Conservation (phyloP, 768 basidiomycete species). For the Kwoniella botswanensis region DNA sequence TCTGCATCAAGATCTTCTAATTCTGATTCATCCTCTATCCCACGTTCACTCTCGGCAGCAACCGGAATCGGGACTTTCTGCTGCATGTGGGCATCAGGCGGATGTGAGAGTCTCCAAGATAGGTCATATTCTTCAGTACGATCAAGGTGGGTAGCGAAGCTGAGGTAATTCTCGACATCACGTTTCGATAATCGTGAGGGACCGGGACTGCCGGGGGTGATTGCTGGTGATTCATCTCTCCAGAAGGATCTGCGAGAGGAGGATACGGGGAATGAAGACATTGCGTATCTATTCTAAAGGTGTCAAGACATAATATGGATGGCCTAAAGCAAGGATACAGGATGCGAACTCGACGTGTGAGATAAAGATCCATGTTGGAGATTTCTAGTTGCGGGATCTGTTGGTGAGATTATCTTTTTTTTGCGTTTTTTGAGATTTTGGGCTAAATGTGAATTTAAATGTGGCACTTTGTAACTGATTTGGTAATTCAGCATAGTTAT, state of each 20-base stretch:
- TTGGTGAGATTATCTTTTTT: not conserved
- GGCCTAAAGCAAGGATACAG: no score
- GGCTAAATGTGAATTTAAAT: not conserved
- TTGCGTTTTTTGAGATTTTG: not conserved
- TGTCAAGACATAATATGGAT: no score
- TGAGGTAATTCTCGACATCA: not conserved
- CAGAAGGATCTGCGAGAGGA: not conserved
- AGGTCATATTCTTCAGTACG: not conserved
- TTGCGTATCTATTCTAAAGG: not conserved
- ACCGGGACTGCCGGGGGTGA: not conserved
- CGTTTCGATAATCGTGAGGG: not conserved
- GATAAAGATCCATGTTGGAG: no score
- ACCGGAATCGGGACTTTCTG: not conserved
- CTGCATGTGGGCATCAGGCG: not conserved
- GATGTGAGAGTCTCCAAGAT: not conserved
- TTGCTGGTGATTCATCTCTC: not conserved
- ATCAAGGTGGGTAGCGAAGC: not conserved
- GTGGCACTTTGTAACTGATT: not conserved
- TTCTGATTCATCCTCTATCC: not conserved
- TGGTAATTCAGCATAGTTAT: no score
- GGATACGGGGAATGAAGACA: slow-evolving; percentile 1
- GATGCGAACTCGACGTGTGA: no score
- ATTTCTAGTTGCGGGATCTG: not conserved
- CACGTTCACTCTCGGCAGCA: not conserved
- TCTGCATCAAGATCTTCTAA: not conserved